Evolutionary conservation across 352 stramenopile genomes (phyloP), one percentile per base, ranked within the genome.

Genomic region (Phytophthora syringae): DNA sequence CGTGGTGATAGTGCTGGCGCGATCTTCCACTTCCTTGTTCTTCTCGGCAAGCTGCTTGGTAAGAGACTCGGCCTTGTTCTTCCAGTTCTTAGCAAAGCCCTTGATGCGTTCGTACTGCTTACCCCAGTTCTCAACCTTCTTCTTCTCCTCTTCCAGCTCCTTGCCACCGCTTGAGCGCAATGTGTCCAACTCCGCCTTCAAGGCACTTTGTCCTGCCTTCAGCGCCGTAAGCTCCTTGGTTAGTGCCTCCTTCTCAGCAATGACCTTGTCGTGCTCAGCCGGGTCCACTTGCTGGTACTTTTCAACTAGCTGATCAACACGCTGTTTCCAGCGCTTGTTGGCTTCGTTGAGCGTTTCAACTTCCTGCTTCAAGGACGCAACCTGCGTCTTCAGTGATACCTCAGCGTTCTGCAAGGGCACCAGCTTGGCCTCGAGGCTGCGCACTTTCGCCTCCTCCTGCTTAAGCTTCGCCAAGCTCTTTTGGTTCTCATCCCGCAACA

Each of bases 201-300:
- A 60, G 1, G 62, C 66, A 6, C 28, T 60, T 45, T 84, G 67
- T 47, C 80, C 75, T 10, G 59, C 54, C 60, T 88, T 78, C 10
- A 89, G 47, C 44, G 72, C 74, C 6, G 67, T 50, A 1, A 91
- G 63, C 25, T 91, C 70, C 50, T 82, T 79, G 32, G 59, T 71
- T 12, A 90, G 48, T 20, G 76, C 64, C 44, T 84, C 80, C 24
- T 82, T 84, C 34, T 94, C 86, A 9, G 71, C 63, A 27, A 84
- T 77, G 10, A 94, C 72, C 62, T 87, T 86, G 36, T 92, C 86
- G 49, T 90, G 71, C 53, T 92, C 86, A 1, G 63, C 82, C 1
- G 86, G 86, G 37, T 94, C 86, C 37, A 94, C 56, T 53, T 94
- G 86, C 50, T 94, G 84, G 45, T 92, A 92, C 62, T 94, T 94